Percentiles rank a stretch among this genome's conserved stretches.
Conservation (phyloP, 129 eudicot species). For the Flaveria robusta region DNA sequence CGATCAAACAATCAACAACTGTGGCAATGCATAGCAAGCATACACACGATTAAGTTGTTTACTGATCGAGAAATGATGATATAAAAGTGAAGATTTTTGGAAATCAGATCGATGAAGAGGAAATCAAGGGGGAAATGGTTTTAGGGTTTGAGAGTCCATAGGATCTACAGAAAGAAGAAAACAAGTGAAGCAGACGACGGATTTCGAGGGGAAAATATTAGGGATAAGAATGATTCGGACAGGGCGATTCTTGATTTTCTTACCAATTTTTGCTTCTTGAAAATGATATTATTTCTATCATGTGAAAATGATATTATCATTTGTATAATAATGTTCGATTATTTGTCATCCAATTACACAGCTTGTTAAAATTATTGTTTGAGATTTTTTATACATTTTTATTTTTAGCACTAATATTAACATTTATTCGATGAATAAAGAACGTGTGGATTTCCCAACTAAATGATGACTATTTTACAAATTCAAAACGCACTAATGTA, state of each 20-base stretch:
- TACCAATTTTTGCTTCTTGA: constrained; percentile 21
- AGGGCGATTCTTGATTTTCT: constrained; percentile 24
- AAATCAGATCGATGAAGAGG: constrained; percentile 12
- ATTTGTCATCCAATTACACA: background rate
- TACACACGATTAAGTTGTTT: background rate
- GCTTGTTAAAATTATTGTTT: background rate
- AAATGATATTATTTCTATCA: background rate
- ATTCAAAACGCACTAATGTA: background rate
- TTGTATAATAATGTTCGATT: background rate
- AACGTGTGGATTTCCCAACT: background rate
- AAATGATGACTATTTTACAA: background rate
- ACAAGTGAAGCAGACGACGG: constrained; percentile 26
- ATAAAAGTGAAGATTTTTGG: background rate
- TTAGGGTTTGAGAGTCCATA: constrained; percentile 15
- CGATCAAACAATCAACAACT: background rate
- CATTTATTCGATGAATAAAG: background rate
- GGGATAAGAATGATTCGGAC: constrained; percentile 36
- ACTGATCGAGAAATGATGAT: background rate
- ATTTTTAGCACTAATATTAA: background rate
- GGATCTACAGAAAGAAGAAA: constrained; percentile 3
- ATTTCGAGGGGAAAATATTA: constrained; percentile 35
- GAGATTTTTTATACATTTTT: background rate
- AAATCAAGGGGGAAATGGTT: constrained; percentile 19
- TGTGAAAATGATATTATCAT: background rate
- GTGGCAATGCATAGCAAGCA: constrained; percentile 5